Conservation (phyloP, 768 basidiomycete species). For the Scleroderma citrinum region DNA sequence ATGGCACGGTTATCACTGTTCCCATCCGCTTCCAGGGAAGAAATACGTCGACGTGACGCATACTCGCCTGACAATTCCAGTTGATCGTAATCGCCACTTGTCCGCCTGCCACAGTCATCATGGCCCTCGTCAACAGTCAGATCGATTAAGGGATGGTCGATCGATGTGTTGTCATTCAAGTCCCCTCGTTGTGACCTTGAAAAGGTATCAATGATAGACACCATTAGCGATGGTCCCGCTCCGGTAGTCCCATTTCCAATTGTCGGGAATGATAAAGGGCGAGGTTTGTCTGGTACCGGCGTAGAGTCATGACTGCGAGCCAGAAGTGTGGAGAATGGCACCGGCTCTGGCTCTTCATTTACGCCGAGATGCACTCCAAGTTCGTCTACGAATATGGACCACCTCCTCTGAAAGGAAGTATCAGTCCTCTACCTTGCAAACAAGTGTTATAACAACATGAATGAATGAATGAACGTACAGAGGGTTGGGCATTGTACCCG, state of each 20-base stretch:
- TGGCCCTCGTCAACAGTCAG: no score
- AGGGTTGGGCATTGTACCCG: conserved; percentile 8
- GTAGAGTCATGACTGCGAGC: conserved; percentile 32
- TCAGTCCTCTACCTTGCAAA: conserved; percentile 12
- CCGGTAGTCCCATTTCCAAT: conserved; percentile 3
- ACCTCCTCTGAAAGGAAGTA: conserved; percentile 10
- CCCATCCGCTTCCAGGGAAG: no score
- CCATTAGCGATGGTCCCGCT: conserved; percentile 30
- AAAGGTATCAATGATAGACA: conserved; percentile 34
- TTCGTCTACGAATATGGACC: conserved; percentile 19
- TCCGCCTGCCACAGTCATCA: no score
- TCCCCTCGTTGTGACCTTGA: no score
- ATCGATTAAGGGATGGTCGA: no score
- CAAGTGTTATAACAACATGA: neutral
- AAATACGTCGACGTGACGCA: no score
- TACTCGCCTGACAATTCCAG: no score
- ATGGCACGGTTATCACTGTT: no score
- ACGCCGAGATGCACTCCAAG: conserved; percentile 14
- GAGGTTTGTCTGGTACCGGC: conserved; percentile 7
- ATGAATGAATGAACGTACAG: conserved; percentile 12
- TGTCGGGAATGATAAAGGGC: conserved; percentile 4
- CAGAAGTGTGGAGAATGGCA: conserved; percentile 60
- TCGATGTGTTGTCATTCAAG: no score
- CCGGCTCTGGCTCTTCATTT: neutral
- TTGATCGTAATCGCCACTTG: no score